Percentiles rank a stretch among this genome's conserved stretches.
Evolutionary conservation across 768 basidiomycete species (phyloP).

Genomic region (Kwoniella dejecticola): DNA sequence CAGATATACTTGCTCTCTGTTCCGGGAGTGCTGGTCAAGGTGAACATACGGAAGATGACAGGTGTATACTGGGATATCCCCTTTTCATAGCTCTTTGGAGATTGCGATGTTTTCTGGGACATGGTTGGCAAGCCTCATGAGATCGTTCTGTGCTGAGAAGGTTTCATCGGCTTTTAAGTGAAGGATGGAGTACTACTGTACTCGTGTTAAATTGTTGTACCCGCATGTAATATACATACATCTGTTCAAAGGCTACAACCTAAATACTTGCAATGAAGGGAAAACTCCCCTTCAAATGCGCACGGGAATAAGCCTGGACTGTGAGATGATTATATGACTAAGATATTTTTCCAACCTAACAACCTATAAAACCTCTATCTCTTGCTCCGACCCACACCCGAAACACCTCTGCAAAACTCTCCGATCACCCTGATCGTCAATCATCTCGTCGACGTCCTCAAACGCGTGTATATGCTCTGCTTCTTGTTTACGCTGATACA

Average conservation of each 20-base stretch:
- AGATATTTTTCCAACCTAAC: no score
- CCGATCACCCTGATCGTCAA: slow-evolving; percentile 51
- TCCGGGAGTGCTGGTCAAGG: not conserved
- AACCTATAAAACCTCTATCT: slow-evolving; percentile 75
- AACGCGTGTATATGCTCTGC: slow-evolving; percentile 86
- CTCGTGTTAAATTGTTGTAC: no score
- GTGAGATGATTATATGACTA: no score
- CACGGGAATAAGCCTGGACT: no score
- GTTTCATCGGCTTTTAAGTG: no score
- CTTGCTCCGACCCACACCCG: slow-evolving; percentile 86
- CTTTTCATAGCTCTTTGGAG: slow-evolving; percentile 20
- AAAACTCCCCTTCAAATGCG: no score
- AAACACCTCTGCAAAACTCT: slow-evolving; percentile 68
- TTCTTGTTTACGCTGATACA: slow-evolving; percentile 84
- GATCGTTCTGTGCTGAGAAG: no score
- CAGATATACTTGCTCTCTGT: not conserved
- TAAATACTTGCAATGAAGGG: no score
- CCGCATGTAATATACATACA: no score
- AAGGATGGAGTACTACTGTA: no score
- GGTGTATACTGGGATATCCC: slow-evolving; percentile 9
- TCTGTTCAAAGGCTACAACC: no score
- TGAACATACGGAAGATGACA: not conserved
- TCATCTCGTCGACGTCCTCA: slow-evolving; percentile 60
- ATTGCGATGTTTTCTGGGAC: slow-evolving; percentile 17
- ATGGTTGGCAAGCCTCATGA: slow-evolving; percentile 13